Percentiles rank a stretch among this genome's conserved stretches.
phyloP scores from a whole-genome alignment of 129 eudicot species.

The Solidago caesia region DNA sequence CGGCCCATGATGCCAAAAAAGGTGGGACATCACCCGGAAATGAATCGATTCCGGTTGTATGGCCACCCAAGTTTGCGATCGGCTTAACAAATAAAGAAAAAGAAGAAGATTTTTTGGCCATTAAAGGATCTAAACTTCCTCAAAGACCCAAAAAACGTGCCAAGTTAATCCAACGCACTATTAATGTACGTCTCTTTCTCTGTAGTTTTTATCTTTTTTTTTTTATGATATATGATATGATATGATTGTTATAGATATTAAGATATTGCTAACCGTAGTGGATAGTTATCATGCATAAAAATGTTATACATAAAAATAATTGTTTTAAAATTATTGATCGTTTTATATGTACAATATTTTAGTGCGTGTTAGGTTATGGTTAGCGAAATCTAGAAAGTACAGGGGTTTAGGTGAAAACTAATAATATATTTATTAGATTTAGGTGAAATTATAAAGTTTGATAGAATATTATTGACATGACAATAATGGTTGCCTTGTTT shows the following conservation, averaged over 20 bases:
- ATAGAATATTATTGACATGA: not conserved
- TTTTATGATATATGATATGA: not conserved
- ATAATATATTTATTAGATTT: not conserved
- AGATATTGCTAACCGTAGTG: too few species aligned
- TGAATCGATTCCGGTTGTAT: slow-evolving; percentile 51
- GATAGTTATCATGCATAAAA: too few species aligned
- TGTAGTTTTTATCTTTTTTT: not conserved
- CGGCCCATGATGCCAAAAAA: slow-evolving; percentile 48
- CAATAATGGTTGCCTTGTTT: not conserved
- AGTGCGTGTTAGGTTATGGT: too few species aligned
- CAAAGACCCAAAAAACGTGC: slow-evolving; percentile 96
- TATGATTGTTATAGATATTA: not conserved
- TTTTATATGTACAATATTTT: too few species aligned
- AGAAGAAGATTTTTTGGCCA: slow-evolving; percentile 86
- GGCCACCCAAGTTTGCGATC: slow-evolving; percentile 93
- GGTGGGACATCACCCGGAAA: slow-evolving; percentile 69
- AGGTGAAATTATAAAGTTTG: not conserved
- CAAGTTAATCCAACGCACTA: slow-evolving; percentile 82
- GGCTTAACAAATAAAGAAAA: slow-evolving; percentile 88
- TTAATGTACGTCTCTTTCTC: slow-evolving; percentile 55
- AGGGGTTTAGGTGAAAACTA: not conserved
- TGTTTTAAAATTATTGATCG: too few species aligned
- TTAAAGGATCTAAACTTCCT: slow-evolving; percentile 92
- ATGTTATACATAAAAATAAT: too few species aligned
- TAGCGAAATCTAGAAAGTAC: not conserved